Evolutionary conservation across 2,329 filamentous ascomycete species (phyloP).

Genomic region (Immersiporthe knoxdaviesiana): DNA sequence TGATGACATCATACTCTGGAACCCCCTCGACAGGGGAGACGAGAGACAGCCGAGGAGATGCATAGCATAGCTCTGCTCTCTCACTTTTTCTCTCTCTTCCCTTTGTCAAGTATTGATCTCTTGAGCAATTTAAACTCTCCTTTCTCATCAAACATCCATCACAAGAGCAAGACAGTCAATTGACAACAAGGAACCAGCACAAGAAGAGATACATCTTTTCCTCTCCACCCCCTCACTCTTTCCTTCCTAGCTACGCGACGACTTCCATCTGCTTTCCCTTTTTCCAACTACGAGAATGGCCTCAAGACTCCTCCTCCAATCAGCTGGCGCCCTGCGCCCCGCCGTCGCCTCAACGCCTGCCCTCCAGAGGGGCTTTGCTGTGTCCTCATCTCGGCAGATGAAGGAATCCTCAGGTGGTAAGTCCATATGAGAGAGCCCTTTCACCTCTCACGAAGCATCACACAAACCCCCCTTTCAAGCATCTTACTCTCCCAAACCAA

Average conservation of each 20-base stretch:
- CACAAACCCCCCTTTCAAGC: too few relatives aligned
- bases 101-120: neutral
- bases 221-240: neutral
- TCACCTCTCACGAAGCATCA: neutral
- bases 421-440: neutral
- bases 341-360: slow-evolving; percentile 7
- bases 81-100: neutral
- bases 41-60: neutral
- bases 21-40: neutral
- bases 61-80: slow-evolving; percentile 1
- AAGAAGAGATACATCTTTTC: neutral
- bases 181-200: neutral
- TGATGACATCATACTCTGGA: slow-evolving; percentile 27
- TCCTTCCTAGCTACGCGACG: neutral
- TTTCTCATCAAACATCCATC: neutral
- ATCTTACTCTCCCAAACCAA: too few relatives aligned
- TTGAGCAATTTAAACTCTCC: too few relatives aligned
- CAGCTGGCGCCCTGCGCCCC: slow-evolving; percentile 24
- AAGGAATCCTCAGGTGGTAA: slow-evolving; percentile 29
- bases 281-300: slow-evolving; percentile 19
- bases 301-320: slow-evolving; percentile 24
- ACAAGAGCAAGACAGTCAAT: slow-evolving; percentile 2
- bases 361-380: slow-evolving; percentile 23
- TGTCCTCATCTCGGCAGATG: slow-evolving; percentile 24
- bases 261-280: neutral